Evolutionary conservation across 768 basidiomycete species (phyloP).

Genomic region (Pulveroboletus sp.): DNA sequence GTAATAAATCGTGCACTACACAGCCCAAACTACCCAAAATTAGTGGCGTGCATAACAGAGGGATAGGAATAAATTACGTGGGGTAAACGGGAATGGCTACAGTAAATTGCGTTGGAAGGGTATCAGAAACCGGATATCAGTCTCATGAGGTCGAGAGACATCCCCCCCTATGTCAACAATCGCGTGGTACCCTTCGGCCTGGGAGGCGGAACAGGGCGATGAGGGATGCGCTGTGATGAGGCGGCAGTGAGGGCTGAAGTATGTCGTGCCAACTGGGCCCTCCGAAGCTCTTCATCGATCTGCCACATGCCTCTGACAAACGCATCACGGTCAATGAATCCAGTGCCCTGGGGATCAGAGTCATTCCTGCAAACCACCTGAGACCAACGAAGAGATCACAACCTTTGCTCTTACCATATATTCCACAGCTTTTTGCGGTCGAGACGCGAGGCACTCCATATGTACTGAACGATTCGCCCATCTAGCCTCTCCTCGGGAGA

Average conservation of each 20-base stretch:
- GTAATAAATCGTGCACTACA: conserved; percentile 1
- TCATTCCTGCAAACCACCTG: conserved; percentile 49
- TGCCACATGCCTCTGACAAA: conserved; percentile 83
- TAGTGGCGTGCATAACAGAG: background rate
- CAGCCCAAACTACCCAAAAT: background rate
- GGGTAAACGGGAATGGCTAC: background rate
- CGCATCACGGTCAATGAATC: conserved; percentile 57
- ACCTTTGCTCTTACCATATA: conserved; percentile 54
- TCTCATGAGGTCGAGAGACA: background rate
- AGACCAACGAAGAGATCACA: background rate
- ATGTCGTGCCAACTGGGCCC: conserved; percentile 40
- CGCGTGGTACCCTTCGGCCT: conserved; percentile 9
- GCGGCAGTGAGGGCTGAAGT: conserved; percentile 30
- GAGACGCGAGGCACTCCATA: conserved; percentile 62
- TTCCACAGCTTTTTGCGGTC: conserved; percentile 47
- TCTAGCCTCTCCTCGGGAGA: conserved; percentile 46
- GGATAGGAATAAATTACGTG: conserved; percentile 13
- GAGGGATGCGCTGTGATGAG: conserved; percentile 33
- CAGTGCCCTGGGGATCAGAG: conserved; percentile 53
- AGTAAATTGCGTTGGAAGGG: conserved; percentile 1
- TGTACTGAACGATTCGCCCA: conserved; percentile 49
- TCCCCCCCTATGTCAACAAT: conserved; percentile 10
- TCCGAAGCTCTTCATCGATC: conserved; percentile 78
- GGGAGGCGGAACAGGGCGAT: conserved; percentile 25
- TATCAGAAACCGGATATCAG: conserved; percentile 20